phyloP scores from a whole-genome alignment of 2,329 filamentous ascomycete genomes.

The Penicillium crustosum region DNA sequence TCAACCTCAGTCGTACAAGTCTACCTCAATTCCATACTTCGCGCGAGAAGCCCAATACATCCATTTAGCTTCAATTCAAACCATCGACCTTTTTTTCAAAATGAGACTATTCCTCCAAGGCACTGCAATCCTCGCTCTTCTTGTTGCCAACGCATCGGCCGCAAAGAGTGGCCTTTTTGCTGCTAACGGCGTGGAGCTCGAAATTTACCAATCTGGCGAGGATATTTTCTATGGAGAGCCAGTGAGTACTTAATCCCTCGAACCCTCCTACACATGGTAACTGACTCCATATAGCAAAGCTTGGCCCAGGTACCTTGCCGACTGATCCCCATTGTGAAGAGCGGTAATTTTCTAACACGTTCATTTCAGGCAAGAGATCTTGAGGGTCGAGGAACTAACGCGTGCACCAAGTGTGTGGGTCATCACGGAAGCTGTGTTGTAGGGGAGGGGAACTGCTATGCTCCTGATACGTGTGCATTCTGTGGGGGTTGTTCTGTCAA shows the following conservation, averaged over 20 bases:
- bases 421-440: slow-evolving; percentile 8
- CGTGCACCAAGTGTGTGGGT: slow-evolving; percentile 3
- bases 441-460: slow-evolving; percentile 4
- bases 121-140: background rate
- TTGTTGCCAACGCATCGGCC: background rate
- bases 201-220: background rate
- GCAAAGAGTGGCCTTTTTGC: background rate
- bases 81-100: background rate
- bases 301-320: background rate
- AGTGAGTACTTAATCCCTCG: background rate
- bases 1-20: no score
- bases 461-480: slow-evolving; percentile 3
- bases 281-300: background rate
- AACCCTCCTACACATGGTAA: background rate
- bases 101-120: background rate
- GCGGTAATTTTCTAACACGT: background rate
- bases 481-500: slow-evolving; percentile 1
- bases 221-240: background rate
- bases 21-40: background rate
- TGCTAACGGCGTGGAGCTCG: slow-evolving; percentile 1
- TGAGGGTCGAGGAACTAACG: slow-evolving; percentile 1
- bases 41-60: background rate
- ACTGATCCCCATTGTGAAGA: no score
- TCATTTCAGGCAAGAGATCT: background rate
- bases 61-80: background rate